phyloP scores from a whole-genome alignment of 2,329 filamentous ascomycete genomes.

The Stachybotrys elegans region DNA sequence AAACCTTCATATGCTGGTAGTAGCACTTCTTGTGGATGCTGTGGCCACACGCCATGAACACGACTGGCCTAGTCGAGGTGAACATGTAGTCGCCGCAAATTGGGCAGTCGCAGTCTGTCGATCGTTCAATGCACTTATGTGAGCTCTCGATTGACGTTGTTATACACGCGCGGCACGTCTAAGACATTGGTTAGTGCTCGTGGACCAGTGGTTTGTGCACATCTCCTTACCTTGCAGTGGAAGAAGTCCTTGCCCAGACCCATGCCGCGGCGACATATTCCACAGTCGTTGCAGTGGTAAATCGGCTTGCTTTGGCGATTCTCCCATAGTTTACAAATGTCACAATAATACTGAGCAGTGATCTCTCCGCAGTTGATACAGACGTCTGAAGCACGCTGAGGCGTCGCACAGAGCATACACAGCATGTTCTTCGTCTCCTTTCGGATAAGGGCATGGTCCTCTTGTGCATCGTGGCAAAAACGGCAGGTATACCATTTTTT shows the following conservation, averaged over 20 bases:
- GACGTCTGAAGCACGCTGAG: slow-evolving; percentile 74
- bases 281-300: slow-evolving; percentile 94
- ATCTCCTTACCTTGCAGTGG: slow-evolving; percentile 77
- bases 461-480: slow-evolving; percentile 82
- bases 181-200: slow-evolving; percentile 9
- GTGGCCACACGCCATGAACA: slow-evolving; percentile 93
- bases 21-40: slow-evolving; percentile 92
- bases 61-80: slow-evolving; percentile 79
- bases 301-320: slow-evolving; percentile 86
- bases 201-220: slow-evolving; percentile 2
- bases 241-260: slow-evolving; percentile 96
- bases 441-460: slow-evolving; percentile 75
- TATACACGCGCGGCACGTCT: slow-evolving; percentile 92
- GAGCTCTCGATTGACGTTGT: slow-evolving; percentile 78
- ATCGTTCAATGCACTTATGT: slow-evolving; percentile 91
- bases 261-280: slow-evolving; percentile 86
- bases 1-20: slow-evolving; percentile 78
- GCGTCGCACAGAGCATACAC: slow-evolving; percentile 88
- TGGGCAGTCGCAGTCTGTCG: slow-evolving; percentile 92
- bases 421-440: slow-evolving; percentile 91
- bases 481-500: slow-evolving; percentile 91
- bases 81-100: slow-evolving; percentile 98
- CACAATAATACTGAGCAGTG: slow-evolving; percentile 87
- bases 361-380: slow-evolving; percentile 73
- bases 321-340: slow-evolving; percentile 95